phyloP scores from a whole-genome alignment of 2,329 filamentous ascomycete genomes.

The Magnaporthiopsis rhizophila region DNA sequence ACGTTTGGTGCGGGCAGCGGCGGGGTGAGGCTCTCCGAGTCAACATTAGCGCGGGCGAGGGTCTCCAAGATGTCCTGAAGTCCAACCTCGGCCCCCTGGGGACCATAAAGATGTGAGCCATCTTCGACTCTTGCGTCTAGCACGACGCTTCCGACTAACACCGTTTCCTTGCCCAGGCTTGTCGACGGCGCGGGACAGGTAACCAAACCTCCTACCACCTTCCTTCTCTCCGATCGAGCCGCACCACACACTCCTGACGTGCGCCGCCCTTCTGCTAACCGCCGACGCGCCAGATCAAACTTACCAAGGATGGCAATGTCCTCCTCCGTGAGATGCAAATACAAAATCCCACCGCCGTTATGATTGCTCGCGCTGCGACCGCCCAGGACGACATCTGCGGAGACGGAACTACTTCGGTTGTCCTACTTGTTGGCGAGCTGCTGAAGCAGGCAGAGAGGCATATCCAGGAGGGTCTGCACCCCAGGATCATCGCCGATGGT shows the following conservation, averaged over 20 bases:
- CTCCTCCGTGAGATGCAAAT: conserved; percentile 78
- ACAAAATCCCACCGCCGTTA: conserved; percentile 93
- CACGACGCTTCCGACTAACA: neutral
- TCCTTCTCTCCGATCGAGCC: neutral
- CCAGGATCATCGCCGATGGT: conserved; percentile 91
- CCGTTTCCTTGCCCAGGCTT: conserved; percentile 39
- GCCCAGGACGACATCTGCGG: conserved; percentile 98
- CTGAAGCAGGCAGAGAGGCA: conserved; percentile 96
- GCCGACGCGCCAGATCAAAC: conserved; percentile 65
- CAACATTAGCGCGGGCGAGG: conserved; percentile 95
- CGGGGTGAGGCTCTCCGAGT: conserved; percentile 93
- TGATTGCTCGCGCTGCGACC: conserved; percentile 76
- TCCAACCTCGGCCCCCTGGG: conserved; percentile 91
- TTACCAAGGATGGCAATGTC: conserved; percentile 98
- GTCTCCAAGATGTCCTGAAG: conserved; percentile 86
- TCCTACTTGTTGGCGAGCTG: conserved; percentile 90
- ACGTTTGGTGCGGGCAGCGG: conserved; percentile 47
- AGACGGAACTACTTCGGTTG: conserved; percentile 94
- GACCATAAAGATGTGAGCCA: conserved; percentile 82
- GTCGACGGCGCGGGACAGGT: conserved; percentile 64
- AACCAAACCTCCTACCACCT: conserved; percentile 22
- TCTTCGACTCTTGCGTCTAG: neutral
- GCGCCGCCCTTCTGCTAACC: conserved; percentile 13
- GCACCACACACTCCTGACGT: conserved; percentile 9
- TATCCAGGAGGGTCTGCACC: conserved; percentile 94